phyloP scores from a whole-genome alignment of 805 yeast species.

The Ogataea paraovalis region DNA sequence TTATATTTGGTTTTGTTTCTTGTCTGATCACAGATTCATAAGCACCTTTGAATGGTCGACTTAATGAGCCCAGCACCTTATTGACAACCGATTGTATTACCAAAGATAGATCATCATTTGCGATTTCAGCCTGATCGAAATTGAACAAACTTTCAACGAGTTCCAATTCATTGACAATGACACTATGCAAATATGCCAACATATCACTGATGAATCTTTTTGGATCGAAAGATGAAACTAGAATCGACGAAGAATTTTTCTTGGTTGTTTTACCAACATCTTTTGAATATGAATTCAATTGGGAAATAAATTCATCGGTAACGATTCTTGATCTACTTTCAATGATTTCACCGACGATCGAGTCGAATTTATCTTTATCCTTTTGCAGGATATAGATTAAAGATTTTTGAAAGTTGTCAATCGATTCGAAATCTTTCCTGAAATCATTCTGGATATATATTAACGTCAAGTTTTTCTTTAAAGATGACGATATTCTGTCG shows the following conservation, averaged over 20 bases:
- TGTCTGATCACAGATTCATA: slow-evolving; percentile 66
- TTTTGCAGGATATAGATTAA: slow-evolving; percentile 27
- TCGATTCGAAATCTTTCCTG: slow-evolving; percentile 16
- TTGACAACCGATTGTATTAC: slow-evolving; percentile 39
- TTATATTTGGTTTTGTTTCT: slow-evolving; percentile 52
- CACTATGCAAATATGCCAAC: slow-evolving; percentile 80
- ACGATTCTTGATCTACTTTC: slow-evolving; percentile 64
- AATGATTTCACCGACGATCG: slow-evolving; percentile 58
- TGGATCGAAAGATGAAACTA: slow-evolving; percentile 73
- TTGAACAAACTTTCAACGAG: slow-evolving; percentile 60
- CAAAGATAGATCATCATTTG: slow-evolving; percentile 18
- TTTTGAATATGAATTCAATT: slow-evolving; percentile 39
- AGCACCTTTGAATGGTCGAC: slow-evolving; percentile 57
- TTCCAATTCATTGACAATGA: slow-evolving; percentile 85
- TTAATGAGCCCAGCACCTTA: slow-evolving; percentile 48
- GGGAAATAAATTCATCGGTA: slow-evolving; percentile 63
- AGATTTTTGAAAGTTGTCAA: slow-evolving; percentile 28
- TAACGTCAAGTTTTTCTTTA: slow-evolving; percentile 28
- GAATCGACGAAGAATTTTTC: slow-evolving; percentile 39
- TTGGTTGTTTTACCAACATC: slow-evolving; percentile 13
- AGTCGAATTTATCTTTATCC: slow-evolving; percentile 50
- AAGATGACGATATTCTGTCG: slow-evolving; percentile 45
- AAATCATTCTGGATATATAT: slow-evolving; percentile 22
- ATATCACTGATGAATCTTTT: slow-evolving; percentile 80
- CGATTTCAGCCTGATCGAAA: slow-evolving; percentile 25